Percentiles rank a stretch among this genome's conserved stretches.
phyloP scores from a whole-genome alignment of 2,329 filamentous ascomycete species.

The Nigrospora oryzae region DNA sequence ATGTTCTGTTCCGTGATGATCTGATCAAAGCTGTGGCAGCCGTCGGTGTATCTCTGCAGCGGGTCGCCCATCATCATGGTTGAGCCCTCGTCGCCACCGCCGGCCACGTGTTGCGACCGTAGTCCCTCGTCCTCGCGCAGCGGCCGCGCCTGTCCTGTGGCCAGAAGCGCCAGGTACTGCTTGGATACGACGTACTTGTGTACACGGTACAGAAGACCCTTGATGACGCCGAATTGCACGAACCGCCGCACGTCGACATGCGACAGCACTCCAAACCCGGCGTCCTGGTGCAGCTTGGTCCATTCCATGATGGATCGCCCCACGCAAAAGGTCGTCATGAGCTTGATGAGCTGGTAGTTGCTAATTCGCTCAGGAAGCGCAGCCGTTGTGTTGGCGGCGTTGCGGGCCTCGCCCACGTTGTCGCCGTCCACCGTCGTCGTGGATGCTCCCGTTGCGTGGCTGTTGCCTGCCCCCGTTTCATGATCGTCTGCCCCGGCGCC shows the following conservation, averaged over 20 bases:
- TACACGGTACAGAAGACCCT: constrained; percentile 85
- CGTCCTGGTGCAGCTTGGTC: constrained; percentile 66
- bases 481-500: not conserved
- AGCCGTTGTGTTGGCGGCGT: constrained; percentile 1
- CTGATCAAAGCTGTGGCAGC: constrained; percentile 70
- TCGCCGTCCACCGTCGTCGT: not conserved
- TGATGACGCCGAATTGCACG: constrained; percentile 93
- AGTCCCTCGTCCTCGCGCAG: not conserved
- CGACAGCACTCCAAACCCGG: constrained; percentile 55
- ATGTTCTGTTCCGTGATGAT: constrained; percentile 70
- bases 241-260: constrained; percentile 84
- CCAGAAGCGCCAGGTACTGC: constrained; percentile 48
- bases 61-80: constrained; percentile 28
- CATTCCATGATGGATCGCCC: constrained; percentile 82
- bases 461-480: too few relatives aligned
- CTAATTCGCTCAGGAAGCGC: constrained; percentile 24
- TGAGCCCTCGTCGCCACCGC: constrained; percentile 4
- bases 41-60: constrained; percentile 63
- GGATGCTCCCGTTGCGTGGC: too few relatives aligned
- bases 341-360: constrained; percentile 63
- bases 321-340: constrained; percentile 79
- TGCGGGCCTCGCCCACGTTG: constrained; percentile 1
- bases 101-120: too few relatives aligned
- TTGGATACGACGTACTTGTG: constrained; percentile 80
- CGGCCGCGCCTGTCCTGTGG: constrained; percentile 41